phyloP scores from a whole-genome alignment of 257 asterid genomes.

The Verbascum thapsus region DNA sequence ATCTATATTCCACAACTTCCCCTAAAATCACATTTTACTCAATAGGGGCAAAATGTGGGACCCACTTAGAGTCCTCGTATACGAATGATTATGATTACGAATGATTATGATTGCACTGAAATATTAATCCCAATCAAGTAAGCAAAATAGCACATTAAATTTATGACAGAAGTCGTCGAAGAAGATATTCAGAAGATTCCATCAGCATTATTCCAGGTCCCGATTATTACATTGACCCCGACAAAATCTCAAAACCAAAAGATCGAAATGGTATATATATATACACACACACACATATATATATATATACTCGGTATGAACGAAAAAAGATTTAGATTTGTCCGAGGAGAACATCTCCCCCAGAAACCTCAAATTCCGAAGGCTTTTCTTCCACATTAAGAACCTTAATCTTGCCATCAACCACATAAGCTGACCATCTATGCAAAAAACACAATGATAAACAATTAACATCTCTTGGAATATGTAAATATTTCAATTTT shows the following conservation, averaged over 20 bases:
- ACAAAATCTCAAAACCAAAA: slow-evolving; percentile 10
- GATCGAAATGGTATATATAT: background rate
- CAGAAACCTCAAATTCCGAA: slow-evolving; percentile 83
- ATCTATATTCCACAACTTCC: too few relatives aligned
- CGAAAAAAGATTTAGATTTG: slow-evolving; percentile 54
- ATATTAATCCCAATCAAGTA: background rate
- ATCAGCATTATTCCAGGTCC: background rate
- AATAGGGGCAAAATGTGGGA: too few relatives aligned
- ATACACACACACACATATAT: too few relatives aligned
- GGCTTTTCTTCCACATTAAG: slow-evolving; percentile 85
- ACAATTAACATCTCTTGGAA: too few relatives aligned
- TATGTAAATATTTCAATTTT: too few relatives aligned
- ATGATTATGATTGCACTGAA: too few relatives aligned
- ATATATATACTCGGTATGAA: background rate
- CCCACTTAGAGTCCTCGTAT: too few relatives aligned
- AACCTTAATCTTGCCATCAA: slow-evolving; percentile 78
- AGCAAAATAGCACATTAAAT: background rate
- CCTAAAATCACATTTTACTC: too few relatives aligned
- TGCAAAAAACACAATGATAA: slow-evolving; percentile 12
- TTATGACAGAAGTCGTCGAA: background rate
- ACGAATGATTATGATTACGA: too few relatives aligned
- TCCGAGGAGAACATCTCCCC: slow-evolving; percentile 73
- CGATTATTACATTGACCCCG: background rate
- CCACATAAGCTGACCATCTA: slow-evolving; percentile 98
- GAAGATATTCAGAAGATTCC: background rate